phyloP scores from a whole-genome alignment of 1,284 basidiomycete genomes.

The Pseudozyma thailandica region DNA sequence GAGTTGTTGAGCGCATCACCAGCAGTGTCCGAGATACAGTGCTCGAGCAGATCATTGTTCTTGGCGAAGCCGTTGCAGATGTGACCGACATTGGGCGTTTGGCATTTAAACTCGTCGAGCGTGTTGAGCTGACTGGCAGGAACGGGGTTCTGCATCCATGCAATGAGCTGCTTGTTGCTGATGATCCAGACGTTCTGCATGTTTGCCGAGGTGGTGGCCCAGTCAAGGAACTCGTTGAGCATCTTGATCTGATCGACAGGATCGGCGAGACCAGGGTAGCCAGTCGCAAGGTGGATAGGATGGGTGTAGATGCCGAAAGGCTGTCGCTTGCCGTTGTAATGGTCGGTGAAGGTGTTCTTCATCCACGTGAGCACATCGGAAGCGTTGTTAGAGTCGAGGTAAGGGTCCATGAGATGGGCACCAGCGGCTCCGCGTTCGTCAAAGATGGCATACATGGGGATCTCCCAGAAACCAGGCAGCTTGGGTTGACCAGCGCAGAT shows the following conservation, averaged over 20 bases:
- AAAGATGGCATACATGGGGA: conserved; percentile 57
- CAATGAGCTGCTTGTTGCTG: conserved; percentile 78
- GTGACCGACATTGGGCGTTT: conserved; percentile 48
- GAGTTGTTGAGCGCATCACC: conserved; percentile 61
- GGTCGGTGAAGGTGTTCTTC: conserved; percentile 77
- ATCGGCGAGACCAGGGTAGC: conserved; percentile 61
- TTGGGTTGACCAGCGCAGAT: conserved; percentile 79
- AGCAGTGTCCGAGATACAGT: conserved; percentile 59
- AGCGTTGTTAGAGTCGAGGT: conserved; percentile 72
- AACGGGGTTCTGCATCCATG: conserved; percentile 79
- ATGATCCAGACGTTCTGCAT: conserved; percentile 79
- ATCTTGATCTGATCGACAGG: conserved; percentile 66
- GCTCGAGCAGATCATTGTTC: conserved; percentile 55
- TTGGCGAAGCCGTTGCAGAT: conserved; percentile 60
- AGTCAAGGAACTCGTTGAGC: conserved; percentile 83
- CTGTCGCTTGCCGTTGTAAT: conserved; percentile 76
- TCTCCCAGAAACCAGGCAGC: conserved; percentile 74
- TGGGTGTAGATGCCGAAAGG: conserved; percentile 85
- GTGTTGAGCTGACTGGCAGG: conserved; percentile 63
- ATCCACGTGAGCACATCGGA: conserved; percentile 76
- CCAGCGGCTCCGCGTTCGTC: conserved; percentile 50
- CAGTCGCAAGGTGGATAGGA: conserved; percentile 79
- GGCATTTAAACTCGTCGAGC: conserved; percentile 61
- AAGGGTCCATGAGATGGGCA: conserved; percentile 80
- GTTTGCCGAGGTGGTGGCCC: conserved; percentile 71